Conservation (phyloP, 768 basidiomycete species). For the Pilatotrama ljubarskyi region DNA sequence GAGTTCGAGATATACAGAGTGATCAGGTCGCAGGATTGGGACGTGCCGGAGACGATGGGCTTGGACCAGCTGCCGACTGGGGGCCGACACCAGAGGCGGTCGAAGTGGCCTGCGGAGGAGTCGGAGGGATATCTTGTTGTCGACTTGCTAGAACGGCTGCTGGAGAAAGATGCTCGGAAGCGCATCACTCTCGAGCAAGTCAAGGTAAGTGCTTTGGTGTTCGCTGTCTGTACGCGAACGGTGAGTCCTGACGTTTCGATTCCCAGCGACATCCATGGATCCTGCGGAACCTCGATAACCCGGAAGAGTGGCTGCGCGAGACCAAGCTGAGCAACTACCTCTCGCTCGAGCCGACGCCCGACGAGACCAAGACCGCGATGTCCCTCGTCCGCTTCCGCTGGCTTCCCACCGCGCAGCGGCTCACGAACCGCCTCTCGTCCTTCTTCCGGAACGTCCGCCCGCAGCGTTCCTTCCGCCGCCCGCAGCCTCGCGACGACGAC, state of each 20-base stretch:
- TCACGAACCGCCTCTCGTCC: conserved; percentile 43
- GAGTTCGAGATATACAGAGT: conserved; percentile 80
- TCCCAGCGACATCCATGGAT: conserved; percentile 69
- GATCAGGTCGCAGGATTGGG: conserved; percentile 78
- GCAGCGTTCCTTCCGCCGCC: conserved; percentile 31
- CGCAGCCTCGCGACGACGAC: background rate
- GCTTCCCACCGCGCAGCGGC: conserved; percentile 40
- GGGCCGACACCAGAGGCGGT: conserved; percentile 47
- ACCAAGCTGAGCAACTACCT: conserved; percentile 53
- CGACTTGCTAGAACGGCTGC: conserved; percentile 67
- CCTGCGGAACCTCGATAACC: conserved; percentile 62
- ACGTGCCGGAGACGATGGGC: conserved; percentile 69
- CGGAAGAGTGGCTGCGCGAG: conserved; percentile 67
- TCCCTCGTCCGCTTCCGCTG: conserved; percentile 62
- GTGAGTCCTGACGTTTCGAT: background rate
- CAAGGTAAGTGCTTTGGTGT: conserved; percentile 53
- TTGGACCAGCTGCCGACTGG: conserved; percentile 64
- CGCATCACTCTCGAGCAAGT: conserved; percentile 80
- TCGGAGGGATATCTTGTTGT: conserved; percentile 65
- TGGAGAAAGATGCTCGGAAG: conserved; percentile 76
- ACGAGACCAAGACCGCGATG: conserved; percentile 77
- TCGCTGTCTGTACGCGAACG: background rate
- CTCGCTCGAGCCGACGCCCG: conserved; percentile 64
- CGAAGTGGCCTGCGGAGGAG: conserved; percentile 29
- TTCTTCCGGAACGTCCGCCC: conserved; percentile 48